A percentile compares a stretch with the other conserved stretches of the same genome.
Evolutionary conservation across 1,139 yeast genomes (phyloP).

Genomic region (Spathaspora sp.): DNA sequence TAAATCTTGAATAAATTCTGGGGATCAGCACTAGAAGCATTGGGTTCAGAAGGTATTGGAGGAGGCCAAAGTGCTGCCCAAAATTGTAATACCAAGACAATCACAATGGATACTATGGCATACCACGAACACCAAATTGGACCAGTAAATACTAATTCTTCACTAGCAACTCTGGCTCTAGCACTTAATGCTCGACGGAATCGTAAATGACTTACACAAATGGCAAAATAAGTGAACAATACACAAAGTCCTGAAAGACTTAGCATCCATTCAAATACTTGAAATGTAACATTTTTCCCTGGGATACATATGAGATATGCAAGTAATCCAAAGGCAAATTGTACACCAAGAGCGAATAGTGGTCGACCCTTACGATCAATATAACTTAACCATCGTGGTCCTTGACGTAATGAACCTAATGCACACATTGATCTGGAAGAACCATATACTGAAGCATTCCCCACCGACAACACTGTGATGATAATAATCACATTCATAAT

Average conservation of each 20-base stretch:
- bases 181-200: constrained; percentile 29
- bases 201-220: constrained; percentile 31
- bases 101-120: constrained; percentile 26
- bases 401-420: constrained; percentile 35
- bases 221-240: constrained; percentile 28
- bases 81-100: constrained; percentile 33
- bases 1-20: constrained; percentile 31
- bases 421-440: constrained; percentile 36
- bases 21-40: constrained; percentile 25
- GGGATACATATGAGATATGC: constrained; percentile 35
- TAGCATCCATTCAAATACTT: constrained; percentile 25
- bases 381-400: constrained; percentile 29
- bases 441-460: constrained; percentile 38
- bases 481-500: constrained; percentile 34
- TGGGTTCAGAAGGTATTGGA: constrained; percentile 18
- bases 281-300: constrained; percentile 14
- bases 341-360: constrained; percentile 27
- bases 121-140: constrained; percentile 31
- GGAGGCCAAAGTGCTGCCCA: constrained; percentile 43
- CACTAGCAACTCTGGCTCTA: constrained; percentile 29
- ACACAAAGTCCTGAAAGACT: constrained; percentile 25
- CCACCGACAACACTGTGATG: constrained; percentile 33
- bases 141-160: constrained; percentile 30
- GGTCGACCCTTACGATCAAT: constrained; percentile 38
- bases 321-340: constrained; percentile 27